Base-by-base conservation (phyloP, 2,329 filamentous ascomycete species). In the Stagonosporopsis cucurbitacearum region DNA sequence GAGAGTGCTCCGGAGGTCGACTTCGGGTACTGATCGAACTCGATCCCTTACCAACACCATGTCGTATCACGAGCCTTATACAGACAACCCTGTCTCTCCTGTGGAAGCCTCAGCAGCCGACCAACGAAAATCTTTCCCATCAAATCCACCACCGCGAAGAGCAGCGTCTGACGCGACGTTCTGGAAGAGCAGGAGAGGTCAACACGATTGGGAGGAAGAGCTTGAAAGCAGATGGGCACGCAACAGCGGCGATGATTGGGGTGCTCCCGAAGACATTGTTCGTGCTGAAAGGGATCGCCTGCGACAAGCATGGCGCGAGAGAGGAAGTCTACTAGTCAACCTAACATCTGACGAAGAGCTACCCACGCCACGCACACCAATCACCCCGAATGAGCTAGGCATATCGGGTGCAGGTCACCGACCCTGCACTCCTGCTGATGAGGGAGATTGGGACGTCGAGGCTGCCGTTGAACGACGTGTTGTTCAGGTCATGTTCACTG, bases 401-500 rank as follows among this genome's bases (percentile, higher is more conserved):
- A 33, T 65, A 1, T 59, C 63, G 1, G 37, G 25, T 5, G 32
- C 43, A 3, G 54, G 60, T 2, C 59, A 70, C 39, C 13, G 70
- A 37, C 60, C 75, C 1, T 55, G 55, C 26, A 74, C 71, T 2
- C 71, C 72, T 9, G 68, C 67, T 2, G 71, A 74, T 50, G 79
- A 81, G 47, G 75, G 75, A 7, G 80, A 82, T 42, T 82, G 80
- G 80, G 80, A 82, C 48, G 78, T 82, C 1, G 80, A 82, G 61
- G 74, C 75, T 12, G 80, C 79, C 4, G 79, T 77, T 1, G 75
- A 77, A 46, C 71, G 76, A 20, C 65, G 80, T 5, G 78, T 81
- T 4, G 79, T 82, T n/a, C 80, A 81, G 51, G 77, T 83, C 70
- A 95, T 96, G 85, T 98, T 96, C 75, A 97, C 94, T 0, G 92